A percentile compares a stretch with the other conserved stretches of the same genome.
phyloP scores from a whole-genome alignment of 768 basidiomycete species.

The Mycena kentingensis region DNA sequence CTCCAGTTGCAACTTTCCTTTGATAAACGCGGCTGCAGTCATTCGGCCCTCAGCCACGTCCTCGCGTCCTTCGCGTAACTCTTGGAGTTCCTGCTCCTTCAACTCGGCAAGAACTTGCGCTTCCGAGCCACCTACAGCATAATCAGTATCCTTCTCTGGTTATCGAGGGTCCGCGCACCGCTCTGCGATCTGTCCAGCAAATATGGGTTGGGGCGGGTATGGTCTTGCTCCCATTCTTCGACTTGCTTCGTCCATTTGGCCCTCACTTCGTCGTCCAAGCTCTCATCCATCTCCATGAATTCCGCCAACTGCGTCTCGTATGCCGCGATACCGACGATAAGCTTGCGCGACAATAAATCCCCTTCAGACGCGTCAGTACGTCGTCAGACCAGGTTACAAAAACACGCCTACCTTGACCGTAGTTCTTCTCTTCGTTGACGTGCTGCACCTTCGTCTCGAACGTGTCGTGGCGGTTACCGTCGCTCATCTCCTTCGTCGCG shows the following conservation, averaged over 20 bases:
- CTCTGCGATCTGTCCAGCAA: neutral
- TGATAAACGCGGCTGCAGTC: neutral
- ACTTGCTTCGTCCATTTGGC: conserved; percentile 3
- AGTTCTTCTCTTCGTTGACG: too few species aligned
- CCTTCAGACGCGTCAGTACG: neutral
- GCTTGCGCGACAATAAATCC: neutral
- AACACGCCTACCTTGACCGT: neutral
- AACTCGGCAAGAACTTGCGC: neutral
- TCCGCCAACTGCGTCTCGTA: conserved; percentile 1
- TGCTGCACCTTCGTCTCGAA: conserved; percentile 29
- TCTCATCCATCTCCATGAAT: conserved; percentile 2
- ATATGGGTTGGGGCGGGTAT: neutral
- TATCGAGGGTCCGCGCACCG: neutral
- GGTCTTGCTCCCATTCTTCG: conserved; percentile 5
- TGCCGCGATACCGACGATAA: conserved; percentile 10
- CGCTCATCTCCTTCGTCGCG: conserved; percentile 35
- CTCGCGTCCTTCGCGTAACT: neutral
- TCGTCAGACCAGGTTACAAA: neutral
- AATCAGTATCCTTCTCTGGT: neutral
- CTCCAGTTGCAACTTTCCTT: neutral
- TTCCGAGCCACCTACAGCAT: neutral
- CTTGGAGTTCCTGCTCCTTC: neutral
- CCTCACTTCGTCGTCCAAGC: neutral
- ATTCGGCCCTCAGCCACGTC: neutral
- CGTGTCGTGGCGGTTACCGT: conserved; percentile 24